phyloP scores from a whole-genome alignment of 345 rosid species.

The Arabis hirsuta region DNA sequence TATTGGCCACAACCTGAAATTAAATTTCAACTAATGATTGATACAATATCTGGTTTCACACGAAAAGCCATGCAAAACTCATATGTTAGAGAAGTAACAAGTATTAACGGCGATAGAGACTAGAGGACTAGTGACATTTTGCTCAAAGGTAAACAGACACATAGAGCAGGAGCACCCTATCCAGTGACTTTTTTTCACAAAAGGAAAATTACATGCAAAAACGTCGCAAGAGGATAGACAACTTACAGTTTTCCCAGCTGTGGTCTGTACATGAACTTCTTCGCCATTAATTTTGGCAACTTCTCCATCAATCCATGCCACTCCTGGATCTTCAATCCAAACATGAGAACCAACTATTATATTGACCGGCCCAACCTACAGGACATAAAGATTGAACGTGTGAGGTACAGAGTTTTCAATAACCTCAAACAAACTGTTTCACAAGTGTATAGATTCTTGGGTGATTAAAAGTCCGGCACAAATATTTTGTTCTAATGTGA shows the following conservation, averaged over 20 bases:
- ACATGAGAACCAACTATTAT: conserved; percentile 96
- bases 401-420: conserved; percentile 14
- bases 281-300: conserved; percentile 74
- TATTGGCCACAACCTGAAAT: conserved; percentile 80
- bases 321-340: conserved; percentile 84
- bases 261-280: conserved; percentile 69
- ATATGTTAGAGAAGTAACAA: conserved; percentile 13
- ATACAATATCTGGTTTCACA: conserved; percentile 12
- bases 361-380: conserved; percentile 82
- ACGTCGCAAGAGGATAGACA: conserved; percentile 17
- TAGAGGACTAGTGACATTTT: not conserved
- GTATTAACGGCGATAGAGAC: not conserved
- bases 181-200: conserved; percentile 20
- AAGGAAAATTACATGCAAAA: conserved; percentile 25
- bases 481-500: not conserved
- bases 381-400: not conserved
- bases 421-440: conserved; percentile 16
- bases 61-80: conserved; percentile 7
- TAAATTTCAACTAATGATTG: conserved; percentile 19
- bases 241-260: conserved; percentile 81
- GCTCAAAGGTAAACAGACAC: conserved; percentile 12
- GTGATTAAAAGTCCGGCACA: not conserved
- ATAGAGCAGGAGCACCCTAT: conserved; percentile 15
- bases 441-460: not conserved
- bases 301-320: conserved; percentile 97